Percentiles rank a stretch among this genome's conserved stretches.
Conservation (phyloP, 2,329 filamentous ascomycete species). For the Hymenoscyphus repandus region DNA sequence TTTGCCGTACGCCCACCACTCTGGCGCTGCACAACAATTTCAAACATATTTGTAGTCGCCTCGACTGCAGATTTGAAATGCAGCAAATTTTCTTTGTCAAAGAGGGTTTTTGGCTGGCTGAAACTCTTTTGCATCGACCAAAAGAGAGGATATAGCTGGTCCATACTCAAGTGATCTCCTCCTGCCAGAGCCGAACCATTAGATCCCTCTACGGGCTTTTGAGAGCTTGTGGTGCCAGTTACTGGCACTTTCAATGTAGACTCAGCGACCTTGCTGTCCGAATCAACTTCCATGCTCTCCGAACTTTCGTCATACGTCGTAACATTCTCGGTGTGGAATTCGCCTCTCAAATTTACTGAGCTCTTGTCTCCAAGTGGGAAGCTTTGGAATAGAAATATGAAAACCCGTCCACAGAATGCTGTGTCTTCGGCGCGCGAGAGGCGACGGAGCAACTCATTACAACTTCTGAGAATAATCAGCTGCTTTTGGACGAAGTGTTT, state of each 20-base stretch:
- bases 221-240: constrained; percentile 19
- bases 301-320: constrained; percentile 70
- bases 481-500: constrained; percentile 78
- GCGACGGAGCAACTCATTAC: constrained; percentile 89
- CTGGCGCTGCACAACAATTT: constrained; percentile 48
- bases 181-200: constrained; percentile 27
- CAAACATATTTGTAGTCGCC: constrained; percentile 69
- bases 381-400: constrained; percentile 97
- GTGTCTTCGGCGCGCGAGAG: constrained; percentile 95
- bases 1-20: constrained; percentile 45
- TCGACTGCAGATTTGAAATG: constrained; percentile 59
- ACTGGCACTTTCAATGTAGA: constrained; percentile 25
- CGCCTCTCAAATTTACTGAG: constrained; percentile 91
- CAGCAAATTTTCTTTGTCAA: constrained; percentile 63
- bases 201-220: constrained; percentile 2
- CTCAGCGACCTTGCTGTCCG: constrained; percentile 32
- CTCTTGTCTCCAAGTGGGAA: constrained; percentile 96
- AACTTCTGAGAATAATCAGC: constrained; percentile 83
- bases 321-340: constrained; percentile 93
- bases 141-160: constrained; percentile 81
- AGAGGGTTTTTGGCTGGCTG: constrained; percentile 80
- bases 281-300: constrained; percentile 65
- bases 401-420: constrained; percentile 93
- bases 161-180: constrained; percentile 56
- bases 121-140: constrained; percentile 92